Conservation (phyloP, 345 rosid species). For the Raphanus sativus region DNA sequence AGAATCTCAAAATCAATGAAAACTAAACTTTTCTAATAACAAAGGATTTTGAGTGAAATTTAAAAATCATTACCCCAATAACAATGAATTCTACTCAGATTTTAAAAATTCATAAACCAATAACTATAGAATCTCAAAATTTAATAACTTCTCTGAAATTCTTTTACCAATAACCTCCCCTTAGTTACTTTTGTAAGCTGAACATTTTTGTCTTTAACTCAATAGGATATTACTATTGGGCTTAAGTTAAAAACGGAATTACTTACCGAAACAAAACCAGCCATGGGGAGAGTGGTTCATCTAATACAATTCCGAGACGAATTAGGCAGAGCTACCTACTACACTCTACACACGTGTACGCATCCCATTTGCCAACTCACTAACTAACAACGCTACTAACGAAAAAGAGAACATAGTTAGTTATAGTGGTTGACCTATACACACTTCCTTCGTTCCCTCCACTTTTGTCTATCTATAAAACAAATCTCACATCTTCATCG, state of each 20-base stretch:
- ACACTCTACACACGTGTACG: conserved; percentile 8
- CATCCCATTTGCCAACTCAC: neutral
- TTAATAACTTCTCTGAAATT: too few relatives aligned
- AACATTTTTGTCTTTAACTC: conserved; percentile 9
- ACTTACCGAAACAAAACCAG: conserved; percentile 27
- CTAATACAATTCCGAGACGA: conserved; percentile 19
- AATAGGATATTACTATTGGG: too few relatives aligned
- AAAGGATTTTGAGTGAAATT: too few relatives aligned
- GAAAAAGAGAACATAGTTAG: conserved; percentile 21
- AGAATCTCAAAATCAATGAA: too few relatives aligned
- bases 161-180: too few relatives aligned
- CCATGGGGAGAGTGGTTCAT: conserved; percentile 32
- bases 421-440: conserved; percentile 37
- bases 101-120: too few relatives aligned
- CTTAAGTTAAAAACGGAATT: too few relatives aligned
- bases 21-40: too few relatives aligned
- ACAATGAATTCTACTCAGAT: too few relatives aligned
- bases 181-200: too few relatives aligned
- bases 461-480: conserved; percentile 25
- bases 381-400: conserved; percentile 22
- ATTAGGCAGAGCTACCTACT: conserved; percentile 20
- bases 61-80: too few relatives aligned
- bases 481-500: conserved; percentile 25
- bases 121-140: too few relatives aligned
- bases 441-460: conserved; percentile 33